Percentiles rank a stretch among this genome's conserved stretches.
phyloP scores from a whole-genome alignment of 805 yeast species.

The Lachancea fermentati region DNA sequence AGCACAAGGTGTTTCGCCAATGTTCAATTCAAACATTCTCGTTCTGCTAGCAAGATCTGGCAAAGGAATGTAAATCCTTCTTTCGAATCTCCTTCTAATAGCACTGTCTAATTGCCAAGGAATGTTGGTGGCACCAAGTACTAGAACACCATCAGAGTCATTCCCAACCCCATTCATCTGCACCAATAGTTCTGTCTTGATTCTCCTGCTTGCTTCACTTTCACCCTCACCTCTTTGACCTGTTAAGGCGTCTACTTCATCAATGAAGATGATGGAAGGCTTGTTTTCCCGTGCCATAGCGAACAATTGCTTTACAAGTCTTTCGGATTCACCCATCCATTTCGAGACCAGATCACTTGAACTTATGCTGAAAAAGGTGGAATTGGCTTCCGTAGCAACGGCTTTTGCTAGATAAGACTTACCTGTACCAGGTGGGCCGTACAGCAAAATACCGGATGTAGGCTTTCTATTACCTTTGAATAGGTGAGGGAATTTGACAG shows the following conservation, averaged over 20 bases:
- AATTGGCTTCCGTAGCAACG: constrained; percentile 96
- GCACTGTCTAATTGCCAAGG: constrained; percentile 99
- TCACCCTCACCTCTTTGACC: constrained; percentile 99
- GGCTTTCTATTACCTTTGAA: constrained; percentile 95
- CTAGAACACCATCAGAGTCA: constrained; percentile 87
- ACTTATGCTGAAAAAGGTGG: constrained; percentile 94
- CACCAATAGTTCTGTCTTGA: constrained; percentile 90
- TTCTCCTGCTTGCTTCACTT: constrained; percentile 92
- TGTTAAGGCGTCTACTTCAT: constrained; percentile 96
- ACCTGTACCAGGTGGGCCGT: constrained; percentile 98
- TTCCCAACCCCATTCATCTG: constrained; percentile 99
- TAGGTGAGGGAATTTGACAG: constrained; percentile 92
- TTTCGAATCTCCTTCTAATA: constrained; percentile 91
- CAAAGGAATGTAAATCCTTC: constrained; percentile 87
- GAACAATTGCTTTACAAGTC: constrained; percentile 91
- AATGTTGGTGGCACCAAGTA: constrained; percentile 94
- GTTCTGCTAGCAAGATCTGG: constrained; percentile 93
- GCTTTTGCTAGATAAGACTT: constrained; percentile 96
- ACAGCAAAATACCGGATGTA: constrained; percentile 78
- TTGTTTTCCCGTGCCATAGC: constrained; percentile 94
- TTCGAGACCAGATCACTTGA: constrained; percentile 93
- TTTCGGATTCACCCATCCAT: constrained; percentile 99
- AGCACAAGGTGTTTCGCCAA: constrained; percentile 83
- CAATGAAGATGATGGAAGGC: constrained; percentile 93
- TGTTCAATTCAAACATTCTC: constrained; percentile 89